These are phyloP conservation scores for Leccinum variicolor DNA, from an alignment of 768 basidiomycete genomes.

Conservation along the genomic window DNA sequence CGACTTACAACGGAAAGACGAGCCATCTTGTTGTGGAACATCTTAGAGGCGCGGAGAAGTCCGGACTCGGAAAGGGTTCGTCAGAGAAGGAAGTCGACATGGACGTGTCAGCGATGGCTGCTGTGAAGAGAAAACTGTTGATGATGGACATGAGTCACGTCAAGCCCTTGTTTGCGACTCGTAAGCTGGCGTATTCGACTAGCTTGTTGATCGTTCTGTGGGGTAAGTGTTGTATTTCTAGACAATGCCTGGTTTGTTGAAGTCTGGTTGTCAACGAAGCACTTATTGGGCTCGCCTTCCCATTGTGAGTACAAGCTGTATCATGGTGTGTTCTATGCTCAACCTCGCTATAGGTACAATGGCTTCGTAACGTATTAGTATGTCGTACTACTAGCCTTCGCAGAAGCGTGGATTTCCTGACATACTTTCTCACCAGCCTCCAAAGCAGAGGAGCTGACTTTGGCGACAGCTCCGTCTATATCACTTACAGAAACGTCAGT, in stretches of 20 bases:
- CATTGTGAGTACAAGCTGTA: conserved; percentile 41
- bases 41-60: conserved; percentile 30
- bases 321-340: neutral
- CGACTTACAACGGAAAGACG: conserved; percentile 53
- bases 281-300: conserved; percentile 74
- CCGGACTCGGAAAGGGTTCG: conserved; percentile 7
- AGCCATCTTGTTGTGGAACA: conserved; percentile 50
- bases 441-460: conserved; percentile 64
- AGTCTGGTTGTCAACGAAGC: conserved; percentile 34
- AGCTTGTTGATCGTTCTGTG: conserved; percentile 49
- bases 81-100: conserved; percentile 15
- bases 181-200: conserved; percentile 49
- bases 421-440: conserved; percentile 39
- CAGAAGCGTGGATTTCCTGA: neutral
- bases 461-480: conserved; percentile 65
- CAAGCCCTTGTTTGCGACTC: conserved; percentile 47
- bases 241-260: neutral
- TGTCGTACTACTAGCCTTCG: neutral
- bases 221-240: conserved; percentile 32
- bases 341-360: conserved; percentile 38
- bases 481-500: conserved; percentile 68
- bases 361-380: conserved; percentile 54
- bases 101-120: conserved; percentile 36
- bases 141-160: conserved; percentile 43
- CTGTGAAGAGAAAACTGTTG: conserved; percentile 37